Evolutionary conservation across 2,329 filamentous ascomycete species (phyloP), one percentile per base, ranked within the genome.

Genomic region (Penicillium sp.): DNA sequence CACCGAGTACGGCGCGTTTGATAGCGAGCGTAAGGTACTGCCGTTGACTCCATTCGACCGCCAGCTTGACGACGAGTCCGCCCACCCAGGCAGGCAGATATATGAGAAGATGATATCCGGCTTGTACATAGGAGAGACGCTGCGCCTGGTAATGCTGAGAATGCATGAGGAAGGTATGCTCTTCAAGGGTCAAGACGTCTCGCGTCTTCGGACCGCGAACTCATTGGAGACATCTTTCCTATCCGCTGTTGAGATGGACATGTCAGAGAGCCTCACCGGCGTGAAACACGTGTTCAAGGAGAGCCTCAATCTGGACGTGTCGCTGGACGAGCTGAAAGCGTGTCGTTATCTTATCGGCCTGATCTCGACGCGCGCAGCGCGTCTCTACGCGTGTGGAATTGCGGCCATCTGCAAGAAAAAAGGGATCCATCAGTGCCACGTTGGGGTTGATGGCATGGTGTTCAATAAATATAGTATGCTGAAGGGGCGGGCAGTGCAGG

Each of bases 91-190:
- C 35, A 90, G 96, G 74, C 92, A 97, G 77, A 86, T 90, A 0
- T 97, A 96, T 63, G 92, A 97, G 77, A 97, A 97, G 79, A 96
- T 96, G 89, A 91, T 96, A 69, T 90, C 92, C 2, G 92, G 92
- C 50, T 80, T 96, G 45, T 97, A 97, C 72, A 83, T 97, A 1
- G 93, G 92, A 59, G 92, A 97, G 74, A 87, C 97, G 66, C 91
- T 96, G 80, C 89, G 93, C 49, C 82, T 96, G 42, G 85, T 94
- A 51, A 77, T 97, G 53, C 80, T 95, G 16, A 90, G 94, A 64
- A 79, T 97, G 50, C 87, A 96, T 72, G 87, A 94, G 65, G 87
- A 86, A 61, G 77, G 83, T 32, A 78, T 86, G 63, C 84, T 97
- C 57, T 97, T 97, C 72, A 82, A 87, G 62, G 84, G 82, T 55